Base-by-base conservation (phyloP, 768 basidiomycete species). In the Panaeolus papilionaceus region DNA sequence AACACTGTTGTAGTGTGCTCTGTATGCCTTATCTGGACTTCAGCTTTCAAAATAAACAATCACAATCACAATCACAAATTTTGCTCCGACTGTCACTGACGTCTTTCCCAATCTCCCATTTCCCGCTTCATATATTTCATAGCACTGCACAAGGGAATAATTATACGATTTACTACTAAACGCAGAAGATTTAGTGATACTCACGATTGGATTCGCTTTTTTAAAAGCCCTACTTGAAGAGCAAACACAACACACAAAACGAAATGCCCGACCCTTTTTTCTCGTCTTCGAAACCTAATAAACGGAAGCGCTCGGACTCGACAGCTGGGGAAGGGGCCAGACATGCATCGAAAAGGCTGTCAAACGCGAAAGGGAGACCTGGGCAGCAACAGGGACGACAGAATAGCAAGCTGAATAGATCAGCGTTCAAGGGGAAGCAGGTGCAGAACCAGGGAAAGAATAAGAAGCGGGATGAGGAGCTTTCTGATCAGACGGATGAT, bases 181-280 rank as follows among this genome's bases (percentile, higher is more conserved):
- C 39, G 2, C 2, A 40, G 39, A 40, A 40, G 39, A 40, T 40
- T 8, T 40, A 10, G 39, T 40, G 39, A 40, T 45, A 45, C 7
- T 45, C 10, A 8, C 44, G 16, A 45, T 20, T 45, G 44, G 16
- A 45, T 7, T 45, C 16, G 33, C n/a, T 23, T 33, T 33, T 45
- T 45, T 45, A 49, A 49, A 49, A 23, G 47, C 7, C 20, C 23
- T 12, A 49, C 3, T 23, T 49, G 20, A 49, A 23, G 20, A 7
- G 20, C 20, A 23, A 26, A 49, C 47, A 2, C 20, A n/a, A 49
- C 2, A 44, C 26, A n/a, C 12, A 47, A 58, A 33, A 28, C 12
- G 33, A 58, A 65, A 95, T 95, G 93, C 90, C 92, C 38, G 93
- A 95, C 84, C 79, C 91, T 12, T 96, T 96, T 82, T 95, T 96